Evolutionary conservation across 2,329 filamentous ascomycete genomes (phyloP).

Genomic region (Cordyceps javanica): DNA sequence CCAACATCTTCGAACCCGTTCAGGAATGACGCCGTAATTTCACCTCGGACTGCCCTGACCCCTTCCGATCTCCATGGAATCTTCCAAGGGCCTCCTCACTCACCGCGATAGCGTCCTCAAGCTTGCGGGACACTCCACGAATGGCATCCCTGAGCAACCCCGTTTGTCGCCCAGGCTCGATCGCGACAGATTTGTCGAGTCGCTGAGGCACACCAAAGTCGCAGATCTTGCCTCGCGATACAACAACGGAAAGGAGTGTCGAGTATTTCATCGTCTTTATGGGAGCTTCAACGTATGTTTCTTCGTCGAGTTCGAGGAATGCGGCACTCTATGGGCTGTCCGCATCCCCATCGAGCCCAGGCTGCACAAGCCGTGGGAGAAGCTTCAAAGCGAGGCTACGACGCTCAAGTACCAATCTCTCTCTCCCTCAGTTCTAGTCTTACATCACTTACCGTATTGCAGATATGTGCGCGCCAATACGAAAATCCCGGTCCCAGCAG

Average conservation of each 20-base stretch:
- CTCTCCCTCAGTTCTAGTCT: neutral
- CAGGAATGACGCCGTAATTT: neutral
- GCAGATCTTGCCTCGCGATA: neutral
- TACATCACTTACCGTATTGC: neutral
- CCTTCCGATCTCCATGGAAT: neutral
- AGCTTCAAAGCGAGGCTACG: neutral
- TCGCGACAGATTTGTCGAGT: neutral
- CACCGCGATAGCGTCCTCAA: neutral
- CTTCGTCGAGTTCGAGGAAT: too few species aligned
- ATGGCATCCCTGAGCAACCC: neutral
- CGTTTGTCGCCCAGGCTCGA: neutral
- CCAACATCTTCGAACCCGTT: neutral
- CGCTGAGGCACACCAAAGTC: neutral
- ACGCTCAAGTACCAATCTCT: neutral
- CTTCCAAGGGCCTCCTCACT: neutral
- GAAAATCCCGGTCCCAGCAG: neutral
- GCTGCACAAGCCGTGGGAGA: neutral
- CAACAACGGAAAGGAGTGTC: too few species aligned
- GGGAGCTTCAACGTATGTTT: too few species aligned
- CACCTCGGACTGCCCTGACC: neutral
- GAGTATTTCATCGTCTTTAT: too few species aligned
- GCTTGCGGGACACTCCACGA: neutral
- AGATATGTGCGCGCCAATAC: neutral
- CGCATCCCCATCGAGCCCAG: neutral
- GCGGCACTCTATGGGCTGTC: neutral